Conservation (phyloP, 2,329 filamentous ascomycete species). For the Trichophyton mentagrophytes region DNA sequence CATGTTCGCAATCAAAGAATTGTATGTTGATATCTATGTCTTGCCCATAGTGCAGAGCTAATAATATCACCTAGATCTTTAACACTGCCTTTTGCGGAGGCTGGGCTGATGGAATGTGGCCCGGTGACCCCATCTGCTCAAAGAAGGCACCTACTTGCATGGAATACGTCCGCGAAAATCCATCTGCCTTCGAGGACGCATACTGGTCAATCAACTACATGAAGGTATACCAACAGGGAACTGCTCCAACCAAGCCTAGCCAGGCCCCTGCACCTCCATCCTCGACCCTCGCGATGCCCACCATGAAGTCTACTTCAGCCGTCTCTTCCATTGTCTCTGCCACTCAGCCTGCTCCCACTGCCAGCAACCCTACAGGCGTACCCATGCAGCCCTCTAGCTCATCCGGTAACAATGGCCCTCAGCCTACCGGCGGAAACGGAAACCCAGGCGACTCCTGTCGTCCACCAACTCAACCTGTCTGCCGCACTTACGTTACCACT, state of each 20-base stretch:
- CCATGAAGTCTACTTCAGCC: neutral
- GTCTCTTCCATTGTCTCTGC: neutral
- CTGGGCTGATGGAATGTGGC: conserved; percentile 64
- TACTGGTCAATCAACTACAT: conserved; percentile 64
- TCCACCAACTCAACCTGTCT: conserved; percentile 1
- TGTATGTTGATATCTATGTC: conserved; percentile 19
- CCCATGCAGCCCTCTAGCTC: neutral
- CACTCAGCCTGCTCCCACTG: neutral
- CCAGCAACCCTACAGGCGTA: neutral
- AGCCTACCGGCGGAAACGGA: neutral
- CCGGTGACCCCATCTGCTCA: conserved; percentile 42
- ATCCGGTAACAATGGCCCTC: neutral
- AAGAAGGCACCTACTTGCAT: conserved; percentile 51
- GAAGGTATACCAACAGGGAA: conserved; percentile 43
- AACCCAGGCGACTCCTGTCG: neutral
- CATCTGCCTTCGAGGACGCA: conserved; percentile 53
- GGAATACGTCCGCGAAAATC: conserved; percentile 56
- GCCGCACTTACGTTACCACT: neutral
- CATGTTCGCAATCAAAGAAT: conserved; percentile 64
- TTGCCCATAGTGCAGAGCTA: neutral
- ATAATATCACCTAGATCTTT: conserved; percentile 27
- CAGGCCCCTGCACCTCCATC: neutral
- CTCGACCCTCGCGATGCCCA: neutral
- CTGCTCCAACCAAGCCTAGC: conserved; percentile 28
- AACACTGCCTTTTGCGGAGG: conserved; percentile 75